phyloP scores from a whole-genome alignment of 169 alveolate species.

The Eimeria mitis region DNA sequence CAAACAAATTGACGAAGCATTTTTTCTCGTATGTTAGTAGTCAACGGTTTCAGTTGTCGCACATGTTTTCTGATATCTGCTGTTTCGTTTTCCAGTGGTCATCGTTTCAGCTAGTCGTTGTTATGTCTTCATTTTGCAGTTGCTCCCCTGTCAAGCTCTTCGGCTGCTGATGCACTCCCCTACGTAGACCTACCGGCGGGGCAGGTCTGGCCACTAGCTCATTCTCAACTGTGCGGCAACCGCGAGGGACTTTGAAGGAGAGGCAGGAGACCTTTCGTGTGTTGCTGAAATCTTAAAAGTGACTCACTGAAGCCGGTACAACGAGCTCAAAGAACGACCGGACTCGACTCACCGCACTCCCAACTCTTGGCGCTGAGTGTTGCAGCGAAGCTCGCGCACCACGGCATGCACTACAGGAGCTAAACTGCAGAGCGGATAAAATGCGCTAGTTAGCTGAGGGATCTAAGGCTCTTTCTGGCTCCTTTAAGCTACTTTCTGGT shows the following conservation, averaged over 20 bases:
- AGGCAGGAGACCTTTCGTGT: constrained; percentile 14
- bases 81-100: background rate
- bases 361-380: constrained; percentile 53
- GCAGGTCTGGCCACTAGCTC: constrained; percentile 59
- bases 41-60: background rate
- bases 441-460: constrained; percentile 24
- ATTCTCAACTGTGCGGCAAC: background rate
- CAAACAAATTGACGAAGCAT: background rate
- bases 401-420: constrained; percentile 47
- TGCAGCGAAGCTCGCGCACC: constrained; percentile 55
- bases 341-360: constrained; percentile 31
- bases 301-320: constrained; percentile 15
- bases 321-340: background rate
- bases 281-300: constrained; percentile 2
- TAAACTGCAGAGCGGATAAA: constrained; percentile 39
- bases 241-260: background rate
- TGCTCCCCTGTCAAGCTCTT: constrained; percentile 16
- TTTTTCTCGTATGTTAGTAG: background rate
- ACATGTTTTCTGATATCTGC: background rate
- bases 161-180: constrained; percentile 29
- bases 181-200: constrained; percentile 37
- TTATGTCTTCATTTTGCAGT: background rate
- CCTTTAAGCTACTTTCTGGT: constrained; percentile 39
- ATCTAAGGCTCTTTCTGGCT: constrained; percentile 32
- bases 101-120: background rate